phyloP scores from a whole-genome alignment of 75 land plant species.

The Cunninghamia lanceolata region DNA sequence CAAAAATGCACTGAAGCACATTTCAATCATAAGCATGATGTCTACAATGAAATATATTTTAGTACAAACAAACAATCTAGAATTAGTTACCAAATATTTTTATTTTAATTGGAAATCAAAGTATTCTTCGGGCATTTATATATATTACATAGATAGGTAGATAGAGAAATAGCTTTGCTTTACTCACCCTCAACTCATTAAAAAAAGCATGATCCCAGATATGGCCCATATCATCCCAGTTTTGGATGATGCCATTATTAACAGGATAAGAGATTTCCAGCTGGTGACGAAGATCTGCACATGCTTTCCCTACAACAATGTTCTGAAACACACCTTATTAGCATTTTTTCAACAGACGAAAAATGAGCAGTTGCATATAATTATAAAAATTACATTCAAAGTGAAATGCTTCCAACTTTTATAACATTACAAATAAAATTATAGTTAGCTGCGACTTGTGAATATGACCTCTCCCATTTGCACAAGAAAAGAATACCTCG shows the following conservation, averaged over 20 bases:
- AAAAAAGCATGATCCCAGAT: constrained; percentile 97
- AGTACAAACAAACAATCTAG: not conserved
- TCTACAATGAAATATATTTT: not conserved
- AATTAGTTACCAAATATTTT: not conserved
- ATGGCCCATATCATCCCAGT: constrained; percentile 99
- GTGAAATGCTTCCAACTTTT: not conserved
- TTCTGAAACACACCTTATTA: constrained; percentile 51
- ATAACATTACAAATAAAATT: not conserved
- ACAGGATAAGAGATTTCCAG: constrained; percentile 95
- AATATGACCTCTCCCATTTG: not conserved
- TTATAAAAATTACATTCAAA: not conserved
- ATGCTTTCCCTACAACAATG: constrained; percentile 86
- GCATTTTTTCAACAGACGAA: not conserved
- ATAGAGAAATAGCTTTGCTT: not conserved
- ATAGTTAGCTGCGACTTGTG: not conserved
- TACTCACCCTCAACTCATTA: constrained; percentile 71
- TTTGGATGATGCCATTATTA: constrained; percentile 93
- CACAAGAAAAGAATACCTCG: not conserved
- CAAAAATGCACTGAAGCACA: not conserved
- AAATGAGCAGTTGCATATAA: not conserved
- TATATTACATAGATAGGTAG: not conserved
- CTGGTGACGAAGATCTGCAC: constrained; percentile 81
- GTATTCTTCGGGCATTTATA: not conserved
- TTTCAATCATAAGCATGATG: not conserved
- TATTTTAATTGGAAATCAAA: not conserved